These are phyloP conservation scores for Paramecium sonneborni DNA, from an alignment of 73 alveolate genomes.

Conservation along the genomic window DNA sequence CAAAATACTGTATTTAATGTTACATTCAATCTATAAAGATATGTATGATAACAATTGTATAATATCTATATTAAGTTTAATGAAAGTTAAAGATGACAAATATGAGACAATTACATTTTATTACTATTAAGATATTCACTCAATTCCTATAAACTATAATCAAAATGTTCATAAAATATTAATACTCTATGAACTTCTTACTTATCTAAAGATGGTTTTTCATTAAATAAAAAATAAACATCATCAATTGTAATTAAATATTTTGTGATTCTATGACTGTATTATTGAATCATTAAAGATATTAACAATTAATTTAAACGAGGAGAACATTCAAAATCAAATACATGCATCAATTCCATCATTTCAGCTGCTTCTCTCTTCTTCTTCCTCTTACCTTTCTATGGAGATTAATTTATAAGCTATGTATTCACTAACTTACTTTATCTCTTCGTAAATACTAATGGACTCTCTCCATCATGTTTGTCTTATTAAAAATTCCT, in stretches of 20 bases:
- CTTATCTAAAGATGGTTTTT: neutral
- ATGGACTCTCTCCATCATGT: neutral
- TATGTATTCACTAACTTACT: neutral
- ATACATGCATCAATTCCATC: neutral
- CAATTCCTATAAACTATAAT: neutral
- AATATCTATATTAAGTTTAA: neutral
- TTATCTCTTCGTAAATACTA: neutral
- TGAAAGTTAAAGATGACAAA: neutral
- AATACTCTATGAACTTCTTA: neutral
- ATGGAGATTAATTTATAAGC: neutral
- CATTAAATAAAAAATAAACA: neutral
- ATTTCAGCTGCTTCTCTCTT: neutral
- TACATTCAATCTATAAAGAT: neutral
- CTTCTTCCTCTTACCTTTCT: neutral
- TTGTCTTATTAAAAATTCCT: neutral
- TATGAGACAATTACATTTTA: neutral
- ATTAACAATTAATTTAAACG: neutral
- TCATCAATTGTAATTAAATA: neutral
- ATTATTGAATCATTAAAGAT: neutral
- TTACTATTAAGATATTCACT: neutral
- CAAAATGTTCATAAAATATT: neutral
- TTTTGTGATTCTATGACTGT: neutral
- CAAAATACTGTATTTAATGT: neutral
- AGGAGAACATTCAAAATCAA: slow-evolving; percentile 4
- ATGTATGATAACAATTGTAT: neutral